Conservation (phyloP, 441 rosid species). For the Theobroma grandiflorum region DNA sequence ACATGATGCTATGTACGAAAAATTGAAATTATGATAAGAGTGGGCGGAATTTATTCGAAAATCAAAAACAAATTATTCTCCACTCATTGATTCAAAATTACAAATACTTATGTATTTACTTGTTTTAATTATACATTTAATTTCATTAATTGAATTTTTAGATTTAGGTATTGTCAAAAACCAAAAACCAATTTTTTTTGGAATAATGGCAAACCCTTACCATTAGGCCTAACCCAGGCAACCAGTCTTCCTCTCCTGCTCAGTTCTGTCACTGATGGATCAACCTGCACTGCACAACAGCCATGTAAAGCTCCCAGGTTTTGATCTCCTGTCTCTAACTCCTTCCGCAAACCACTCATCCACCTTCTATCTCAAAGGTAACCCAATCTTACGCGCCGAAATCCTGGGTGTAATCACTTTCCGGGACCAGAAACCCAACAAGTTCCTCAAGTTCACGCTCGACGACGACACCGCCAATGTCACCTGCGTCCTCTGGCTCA, state of each 20-base stretch:
- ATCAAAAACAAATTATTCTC: too few species aligned
- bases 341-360: conserved; percentile 36
- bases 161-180: too few species aligned
- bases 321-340: conserved; percentile 60
- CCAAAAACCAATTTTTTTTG: too few species aligned
- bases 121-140: too few species aligned
- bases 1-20: too few species aligned
- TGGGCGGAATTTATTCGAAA: too few species aligned
- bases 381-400: conserved; percentile 64
- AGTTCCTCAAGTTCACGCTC: conserved; percentile 73
- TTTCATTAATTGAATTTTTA: too few species aligned
- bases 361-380: conserved; percentile 47
- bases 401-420: conserved; percentile 65
- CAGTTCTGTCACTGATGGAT: conserved; percentile 41
- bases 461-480: conserved; percentile 78
- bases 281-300: conserved; percentile 43
- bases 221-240: too few species aligned
- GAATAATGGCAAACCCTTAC: too few species aligned
- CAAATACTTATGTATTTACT: too few species aligned
- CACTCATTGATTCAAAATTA: too few species aligned
- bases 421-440: conserved; percentile 61
- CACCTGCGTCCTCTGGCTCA: conserved; percentile 86
- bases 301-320: conserved; percentile 72
- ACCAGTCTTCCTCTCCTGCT: background rate
- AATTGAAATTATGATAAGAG: too few species aligned